Evolutionary conservation across 2,329 filamentous ascomycete species (phyloP), one percentile per base, ranked within the genome.

Genomic region (Lecanosticta acicola): DNA sequence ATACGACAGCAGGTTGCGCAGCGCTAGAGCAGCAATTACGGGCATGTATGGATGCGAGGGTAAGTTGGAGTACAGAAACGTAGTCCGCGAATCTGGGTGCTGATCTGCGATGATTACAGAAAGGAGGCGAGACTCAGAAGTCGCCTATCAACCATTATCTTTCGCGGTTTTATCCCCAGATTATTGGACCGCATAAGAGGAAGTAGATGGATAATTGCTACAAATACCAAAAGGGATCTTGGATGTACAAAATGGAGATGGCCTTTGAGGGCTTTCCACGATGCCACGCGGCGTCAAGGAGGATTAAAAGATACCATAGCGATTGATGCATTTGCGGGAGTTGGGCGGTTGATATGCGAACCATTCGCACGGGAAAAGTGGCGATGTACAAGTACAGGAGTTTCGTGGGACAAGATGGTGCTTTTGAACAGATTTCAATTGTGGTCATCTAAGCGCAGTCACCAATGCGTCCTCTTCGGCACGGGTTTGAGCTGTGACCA

Each of bases 91-190:
- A 18, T 4, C 20, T 11, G 4, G 35, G 32, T 19, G 18, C 19
- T 24, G 39, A 41, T 42, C 14, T 32, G 14, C 19, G 37, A 2
- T 34, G n/a, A 29, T 11, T 33, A 51, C 63, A 83, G 80, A 79
- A 74, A 75, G 68, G 76, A 39, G 67, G 68, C 53, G 67, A 70
- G 45, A 66, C 69, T 54, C 79, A 80, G 65, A 87, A 83, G 72
- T 91, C 82, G 67, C 81, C 79, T 54, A 89, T 97, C 79, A 97
- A 97, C 71, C 90, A 90, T 75, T 90, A 96, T 66, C 74, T 97
- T 35, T 78, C 79, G 56, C 80, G 93, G 61, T 79, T 86, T 72
- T 85, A 84, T 59, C 80, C 81, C 11, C 80, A 83, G 66, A 74
- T 94, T 74, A 78, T 83, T 71, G 77, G 84, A 61, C 77, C 81